Conservation (phyloP, 2,329 filamentous ascomycete species). For the Penicillium sp. region DNA sequence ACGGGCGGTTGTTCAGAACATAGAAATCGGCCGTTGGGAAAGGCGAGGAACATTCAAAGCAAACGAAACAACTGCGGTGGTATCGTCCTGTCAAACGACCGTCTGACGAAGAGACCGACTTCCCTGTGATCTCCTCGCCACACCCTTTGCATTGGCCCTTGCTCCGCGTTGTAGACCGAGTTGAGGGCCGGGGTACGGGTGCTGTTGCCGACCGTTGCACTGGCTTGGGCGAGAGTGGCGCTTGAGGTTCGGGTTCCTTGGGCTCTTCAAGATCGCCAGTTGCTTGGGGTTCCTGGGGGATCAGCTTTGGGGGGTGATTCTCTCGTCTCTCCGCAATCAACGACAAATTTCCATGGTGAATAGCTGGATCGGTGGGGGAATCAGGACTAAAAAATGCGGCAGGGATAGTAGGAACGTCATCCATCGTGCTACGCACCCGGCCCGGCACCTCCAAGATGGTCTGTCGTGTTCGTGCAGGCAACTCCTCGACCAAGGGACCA, state of each 20-base stretch:
- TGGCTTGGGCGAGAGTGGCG: conserved; percentile 26
- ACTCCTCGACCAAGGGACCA: conserved; percentile 56
- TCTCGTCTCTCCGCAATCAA: conserved; percentile 28
- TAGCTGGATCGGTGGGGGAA: conserved; percentile 50
- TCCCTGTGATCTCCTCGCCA: conserved; percentile 73
- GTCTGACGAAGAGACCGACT: conserved; percentile 91
- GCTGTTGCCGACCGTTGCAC: conserved; percentile 28
- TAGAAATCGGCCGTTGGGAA: conserved; percentile 92
- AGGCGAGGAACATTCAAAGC: conserved; percentile 74
- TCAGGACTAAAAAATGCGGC: conserved; percentile 39
- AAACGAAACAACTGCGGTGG: conserved; percentile 93
- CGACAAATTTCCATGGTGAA: conserved; percentile 42
- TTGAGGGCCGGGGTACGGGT: conserved; percentile 42
- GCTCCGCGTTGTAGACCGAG: conserved; percentile 45
- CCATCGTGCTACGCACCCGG: conserved; percentile 24
- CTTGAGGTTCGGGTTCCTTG: conserved; percentile 1
- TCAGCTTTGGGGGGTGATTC: not conserved
- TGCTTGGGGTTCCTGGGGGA: conserved; percentile 2
- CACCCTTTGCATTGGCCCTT: conserved; percentile 85
- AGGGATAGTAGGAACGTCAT: conserved; percentile 32
- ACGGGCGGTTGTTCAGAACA: conserved; percentile 81
- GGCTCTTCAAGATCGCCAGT: not conserved
- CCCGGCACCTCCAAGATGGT: conserved; percentile 37
- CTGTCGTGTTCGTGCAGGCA: conserved; percentile 40
- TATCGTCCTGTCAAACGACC: conserved; percentile 89